Base-by-base conservation (phyloP, 495 filamentous ascomycete genomes). In the Hypomontagnella monticulosa region DNA sequence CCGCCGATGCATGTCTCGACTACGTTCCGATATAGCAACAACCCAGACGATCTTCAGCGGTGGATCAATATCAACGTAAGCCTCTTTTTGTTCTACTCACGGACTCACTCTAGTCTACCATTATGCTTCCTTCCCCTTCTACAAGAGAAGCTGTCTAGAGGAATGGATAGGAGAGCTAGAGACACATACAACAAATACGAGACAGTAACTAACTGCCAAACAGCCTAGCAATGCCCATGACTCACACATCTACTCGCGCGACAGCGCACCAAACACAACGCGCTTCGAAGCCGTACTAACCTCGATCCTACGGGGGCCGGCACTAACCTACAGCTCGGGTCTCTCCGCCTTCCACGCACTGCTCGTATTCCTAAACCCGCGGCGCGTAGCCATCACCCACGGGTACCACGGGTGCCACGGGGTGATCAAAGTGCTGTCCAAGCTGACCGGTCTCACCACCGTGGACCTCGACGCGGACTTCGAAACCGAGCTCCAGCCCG, bases 321-420 rank as follows among this genome's bases (percentile, higher is more conserved):
- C 83, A 2, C 72, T 96, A 12, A 90, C 87, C 67, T 99, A 97
- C 80, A 80, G 86, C 40, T 95, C 91, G 4, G 95, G 95, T 18
- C 86, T 97, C 15, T 85, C 92, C 1, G 91, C 93, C 56, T 92
- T 97, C 75, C 90, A 97, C 77, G 93, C 90, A 14, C 79, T 92
- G 16, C 81, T 97, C 12, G 83, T 91, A 8, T 85, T 87, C 63
- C 79, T 95, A 4, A 91, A 93, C 72, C 95, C 95, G 0, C 84
- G 84, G 44, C 85, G 87, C 38, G 84, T 99, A 43, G 84, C 91
- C 67, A 89, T 97, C 63, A 87, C 88, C 33, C 87, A 82, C 44
- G 92, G 91, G 33, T 99, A 99, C 77, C 95, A 99, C 79, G 95
- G 95, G 68, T 94, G 90, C 76, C 93, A 96, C 76, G 92, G 89